Evolutionary conservation across 1,284 basidiomycete species (phyloP), one percentile per base, ranked within the genome.

Genomic region (Tylopilus microsporus): DNA sequence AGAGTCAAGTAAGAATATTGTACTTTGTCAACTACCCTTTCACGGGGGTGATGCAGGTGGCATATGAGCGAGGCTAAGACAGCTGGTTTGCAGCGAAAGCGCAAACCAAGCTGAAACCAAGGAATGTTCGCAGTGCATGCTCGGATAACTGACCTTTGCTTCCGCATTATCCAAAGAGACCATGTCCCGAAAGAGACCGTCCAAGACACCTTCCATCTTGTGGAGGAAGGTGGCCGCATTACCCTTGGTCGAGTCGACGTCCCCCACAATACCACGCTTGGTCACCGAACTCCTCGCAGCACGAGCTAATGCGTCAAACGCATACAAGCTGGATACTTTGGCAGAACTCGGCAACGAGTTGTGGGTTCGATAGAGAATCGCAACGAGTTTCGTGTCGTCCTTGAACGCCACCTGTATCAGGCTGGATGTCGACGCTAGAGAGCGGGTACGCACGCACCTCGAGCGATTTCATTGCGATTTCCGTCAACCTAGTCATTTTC

Each of bases 231-330:
- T 88, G 13, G 88, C 85, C 66, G 82, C 80, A 68, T 91, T 92
- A 53, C 90, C 90, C 61, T 80, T 81, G 52, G 75, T 74, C 25
- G 80, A 75, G 54, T 79, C 79, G 19, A 79, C 68, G 62, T 87
- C 82, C 60, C 79, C 81, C 63, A 79, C 76, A 19, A 84, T 73
- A 57, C 78, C 78, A 55, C 85, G 81, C 71, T 92, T 92, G 68
- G 77, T 84, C 47, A 78, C 83, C 55, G 84, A 79, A 62, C 78
- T 77, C 62, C 84, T 81, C n/a, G 91, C 91, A 18, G 88, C 91
- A 57, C 94, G 85, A 49, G 91, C 83, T 61, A 97, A 80, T 18
- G 93, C 90, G 74, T 97, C 94, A 70, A 97, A 91, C 48, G 88
- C 85, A 74, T 97, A 97, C 58, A 97, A 78, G 74, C 90, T 92